Percentiles rank a stretch among this genome's conserved stretches.
Evolutionary conservation across 352 stramenopile species (phyloP).

Genomic region (Phytopythium helicoides): DNA sequence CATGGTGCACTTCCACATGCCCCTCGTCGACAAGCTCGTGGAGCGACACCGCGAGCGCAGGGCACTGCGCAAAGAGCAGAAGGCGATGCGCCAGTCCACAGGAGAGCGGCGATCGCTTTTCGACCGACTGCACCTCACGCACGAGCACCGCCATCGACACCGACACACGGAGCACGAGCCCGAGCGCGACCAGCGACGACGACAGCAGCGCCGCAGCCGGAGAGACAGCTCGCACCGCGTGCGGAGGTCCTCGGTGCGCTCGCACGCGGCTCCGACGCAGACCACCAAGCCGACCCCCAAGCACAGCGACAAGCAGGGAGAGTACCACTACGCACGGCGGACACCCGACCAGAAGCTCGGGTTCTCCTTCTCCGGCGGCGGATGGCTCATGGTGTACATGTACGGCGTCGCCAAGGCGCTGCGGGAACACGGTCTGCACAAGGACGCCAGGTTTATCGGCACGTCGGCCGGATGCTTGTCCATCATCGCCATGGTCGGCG

Average conservation of each 20-base stretch:
- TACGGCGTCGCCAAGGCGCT: slow-evolving; percentile 60
- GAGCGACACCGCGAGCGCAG: slow-evolving; percentile 8
- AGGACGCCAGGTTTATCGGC: slow-evolving; percentile 40
- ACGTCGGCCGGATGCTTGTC: slow-evolving; percentile 42
- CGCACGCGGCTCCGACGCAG: not conserved
- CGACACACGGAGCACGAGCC: slow-evolving; percentile 1
- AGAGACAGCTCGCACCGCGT: not conserved
- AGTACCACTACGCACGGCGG: not conserved
- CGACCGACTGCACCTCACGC: slow-evolving; percentile 4
- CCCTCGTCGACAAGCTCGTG: slow-evolving; percentile 15
- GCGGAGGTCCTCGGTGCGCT: not conserved
- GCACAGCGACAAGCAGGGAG: no score
- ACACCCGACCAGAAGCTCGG: slow-evolving; percentile 8
- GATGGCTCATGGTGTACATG: slow-evolving; percentile 63
- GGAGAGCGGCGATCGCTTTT: not conserved
- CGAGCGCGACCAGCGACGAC: slow-evolving; percentile 3
- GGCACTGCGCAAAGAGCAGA: slow-evolving; percentile 2
- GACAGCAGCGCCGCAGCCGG: slow-evolving; percentile 1
- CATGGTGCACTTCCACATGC: slow-evolving; percentile 11
- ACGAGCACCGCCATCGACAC: not conserved
- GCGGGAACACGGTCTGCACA: slow-evolving; percentile 32
- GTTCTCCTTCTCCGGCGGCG: slow-evolving; percentile 50
- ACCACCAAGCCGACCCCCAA: not conserved
- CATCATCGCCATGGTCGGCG: slow-evolving; percentile 32
- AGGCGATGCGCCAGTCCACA: slow-evolving; percentile 8